Conservation (phyloP, 2,329 filamentous ascomycete species). For the Verticillium nubilum region DNA sequence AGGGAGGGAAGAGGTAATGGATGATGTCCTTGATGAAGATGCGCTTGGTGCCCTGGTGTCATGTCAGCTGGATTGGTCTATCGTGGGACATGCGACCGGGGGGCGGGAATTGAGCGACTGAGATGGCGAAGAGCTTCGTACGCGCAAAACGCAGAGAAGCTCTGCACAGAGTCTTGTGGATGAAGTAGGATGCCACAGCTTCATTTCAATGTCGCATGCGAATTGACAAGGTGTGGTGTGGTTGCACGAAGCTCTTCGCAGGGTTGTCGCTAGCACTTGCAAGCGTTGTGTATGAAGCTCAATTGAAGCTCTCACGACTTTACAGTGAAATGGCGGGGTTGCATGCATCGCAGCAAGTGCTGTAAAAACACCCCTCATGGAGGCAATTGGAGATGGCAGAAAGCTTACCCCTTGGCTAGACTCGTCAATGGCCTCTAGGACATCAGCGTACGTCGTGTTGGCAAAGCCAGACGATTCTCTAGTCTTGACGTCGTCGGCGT, state of each 20-base stretch:
- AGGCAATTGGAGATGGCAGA: constrained; percentile 14
- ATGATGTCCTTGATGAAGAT: constrained; percentile 98
- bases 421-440: constrained; percentile 70
- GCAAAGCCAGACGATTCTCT: constrained; percentile 60
- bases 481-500: constrained; percentile 57
- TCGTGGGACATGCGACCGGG: background rate
- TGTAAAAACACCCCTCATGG: constrained; percentile 5
- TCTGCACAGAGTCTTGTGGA: background rate
- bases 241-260: constrained; percentile 1
- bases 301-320: constrained; percentile 2
- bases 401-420: constrained; percentile 66
- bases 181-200: background rate
- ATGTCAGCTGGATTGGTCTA: background rate
- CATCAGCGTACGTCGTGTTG: constrained; percentile 66
- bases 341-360: background rate
- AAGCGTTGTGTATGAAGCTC: background rate
- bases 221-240: background rate
- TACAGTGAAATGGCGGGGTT: background rate
- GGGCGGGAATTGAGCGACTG: background rate
- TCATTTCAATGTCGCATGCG: background rate
- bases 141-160: background rate
- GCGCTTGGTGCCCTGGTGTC: constrained; percentile 66
- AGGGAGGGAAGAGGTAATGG: constrained; percentile 80
- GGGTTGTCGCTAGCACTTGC: background rate
- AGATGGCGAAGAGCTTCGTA: constrained; percentile 1